Conservation (phyloP, 1,284 basidiomycete species). For the Flammula alnicola region DNA sequence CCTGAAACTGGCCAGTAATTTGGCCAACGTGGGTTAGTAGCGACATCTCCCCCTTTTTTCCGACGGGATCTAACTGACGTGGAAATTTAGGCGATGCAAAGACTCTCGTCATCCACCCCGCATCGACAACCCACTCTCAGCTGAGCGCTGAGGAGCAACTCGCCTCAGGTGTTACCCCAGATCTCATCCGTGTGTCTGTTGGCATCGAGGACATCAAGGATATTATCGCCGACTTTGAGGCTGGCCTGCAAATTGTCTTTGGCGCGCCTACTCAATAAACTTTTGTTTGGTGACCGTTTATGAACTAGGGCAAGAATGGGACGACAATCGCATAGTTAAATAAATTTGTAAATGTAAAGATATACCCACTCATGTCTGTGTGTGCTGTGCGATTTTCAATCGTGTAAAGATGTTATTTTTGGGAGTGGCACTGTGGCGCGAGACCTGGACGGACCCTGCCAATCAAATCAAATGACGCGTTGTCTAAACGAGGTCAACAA, state of each 20-base stretch:
- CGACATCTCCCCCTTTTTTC: neutral
- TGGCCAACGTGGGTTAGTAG: constrained; percentile 73
- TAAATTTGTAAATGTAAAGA: constrained; percentile 3
- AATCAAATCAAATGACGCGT: constrained; percentile 24
- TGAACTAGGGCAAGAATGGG: neutral
- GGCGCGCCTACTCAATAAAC: neutral
- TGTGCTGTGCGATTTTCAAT: too few relatives aligned
- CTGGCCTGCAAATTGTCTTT: constrained; percentile 49
- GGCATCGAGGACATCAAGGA: constrained; percentile 89
- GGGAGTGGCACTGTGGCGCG: constrained; percentile 3
- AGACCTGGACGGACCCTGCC: constrained; percentile 1
- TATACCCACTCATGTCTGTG: too few relatives aligned
- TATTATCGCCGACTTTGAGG: constrained; percentile 86
- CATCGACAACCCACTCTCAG: constrained; percentile 85
- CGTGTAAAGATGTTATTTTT: too few relatives aligned
- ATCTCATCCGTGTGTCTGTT: constrained; percentile 69
- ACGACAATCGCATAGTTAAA: neutral
- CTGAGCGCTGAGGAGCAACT: constrained; percentile 72
- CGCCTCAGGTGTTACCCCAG: constrained; percentile 77
- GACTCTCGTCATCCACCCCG: constrained; percentile 84
- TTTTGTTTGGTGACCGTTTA: neutral
- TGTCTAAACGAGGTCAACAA: constrained; percentile 19
- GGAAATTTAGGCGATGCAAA: constrained; percentile 60
- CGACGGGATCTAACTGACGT: neutral
- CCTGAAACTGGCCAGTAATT: constrained; percentile 75